Percentiles rank a stretch among this genome's conserved stretches.
phyloP scores from a whole-genome alignment of 495 filamentous ascomycete genomes.

The Cairneyella variabilis region DNA sequence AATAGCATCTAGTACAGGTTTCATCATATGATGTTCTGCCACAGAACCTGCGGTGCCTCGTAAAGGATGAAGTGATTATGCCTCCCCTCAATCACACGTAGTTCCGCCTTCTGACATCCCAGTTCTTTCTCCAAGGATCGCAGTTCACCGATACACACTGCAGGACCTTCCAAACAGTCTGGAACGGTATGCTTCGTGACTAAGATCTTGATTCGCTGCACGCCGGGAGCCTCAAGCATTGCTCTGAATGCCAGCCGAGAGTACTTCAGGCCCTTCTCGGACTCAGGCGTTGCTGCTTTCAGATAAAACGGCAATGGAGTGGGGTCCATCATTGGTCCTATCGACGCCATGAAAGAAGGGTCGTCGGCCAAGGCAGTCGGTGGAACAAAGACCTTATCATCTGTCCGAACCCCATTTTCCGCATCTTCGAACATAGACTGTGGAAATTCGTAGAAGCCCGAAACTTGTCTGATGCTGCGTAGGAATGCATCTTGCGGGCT shows the following conservation, averaged over 20 bases:
- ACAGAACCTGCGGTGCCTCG: not conserved
- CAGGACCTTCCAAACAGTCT: not conserved
- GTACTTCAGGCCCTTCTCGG: not conserved
- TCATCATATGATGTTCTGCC: not conserved
- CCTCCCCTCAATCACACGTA: not conserved
- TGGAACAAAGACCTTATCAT: not conserved
- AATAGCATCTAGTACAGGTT: too few species aligned
- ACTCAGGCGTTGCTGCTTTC: not conserved
- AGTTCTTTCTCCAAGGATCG: not conserved
- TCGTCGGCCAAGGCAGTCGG: not conserved
- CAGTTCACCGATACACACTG: not conserved
- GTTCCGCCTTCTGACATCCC: not conserved
- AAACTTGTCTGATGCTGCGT: not conserved
- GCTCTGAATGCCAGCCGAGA: not conserved
- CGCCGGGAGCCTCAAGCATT: not conserved
- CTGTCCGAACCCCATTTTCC: not conserved
- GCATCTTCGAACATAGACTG: not conserved
- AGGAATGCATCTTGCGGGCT: not conserved
- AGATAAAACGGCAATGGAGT: not conserved
- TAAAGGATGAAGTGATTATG: not conserved
- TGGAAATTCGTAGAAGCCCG: not conserved
- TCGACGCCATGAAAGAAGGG: not conserved
- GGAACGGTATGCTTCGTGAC: not conserved
- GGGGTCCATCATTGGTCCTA: not conserved
- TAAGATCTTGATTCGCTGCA: not conserved